A percentile compares a stretch with the other conserved stretches of the same genome.
Evolutionary conservation across 345 rosid genomes (phyloP).

Genomic region (Viola odorata): DNA sequence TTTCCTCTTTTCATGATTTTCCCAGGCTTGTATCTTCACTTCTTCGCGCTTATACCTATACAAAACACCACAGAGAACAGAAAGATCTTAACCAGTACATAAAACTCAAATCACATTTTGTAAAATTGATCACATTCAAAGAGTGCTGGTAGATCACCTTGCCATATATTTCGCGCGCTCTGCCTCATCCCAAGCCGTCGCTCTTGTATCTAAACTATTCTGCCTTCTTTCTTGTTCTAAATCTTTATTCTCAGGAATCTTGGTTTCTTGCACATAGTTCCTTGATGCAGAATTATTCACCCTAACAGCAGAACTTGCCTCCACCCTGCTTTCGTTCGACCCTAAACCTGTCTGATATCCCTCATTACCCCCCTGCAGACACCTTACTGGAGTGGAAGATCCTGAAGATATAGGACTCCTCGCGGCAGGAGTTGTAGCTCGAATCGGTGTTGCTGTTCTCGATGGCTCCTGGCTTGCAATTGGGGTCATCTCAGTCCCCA

Average conservation of each 20-base stretch:
- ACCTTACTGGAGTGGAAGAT: conserved; percentile 66
- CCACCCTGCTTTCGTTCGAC: conserved; percentile 21
- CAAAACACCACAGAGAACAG: neutral
- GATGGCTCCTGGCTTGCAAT: conserved; percentile 91
- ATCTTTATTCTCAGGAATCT: conserved; percentile 14
- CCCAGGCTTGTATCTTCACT: conserved; percentile 95
- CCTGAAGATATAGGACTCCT: conserved; percentile 80
- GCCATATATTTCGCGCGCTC: conserved; percentile 90
- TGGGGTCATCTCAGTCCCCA: conserved; percentile 99
- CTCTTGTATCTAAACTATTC: conserved; percentile 63
- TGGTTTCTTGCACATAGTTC: conserved; percentile 17
- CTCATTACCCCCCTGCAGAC: conserved; percentile 26
- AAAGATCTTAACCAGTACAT: neutral
- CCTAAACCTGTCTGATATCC: conserved; percentile 19
- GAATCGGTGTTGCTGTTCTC: conserved; percentile 71
- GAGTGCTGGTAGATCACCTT: conserved; percentile 38
- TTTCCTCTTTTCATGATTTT: conserved; percentile 88
- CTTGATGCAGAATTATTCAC: conserved; percentile 8
- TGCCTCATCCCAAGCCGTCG: conserved; percentile 89
- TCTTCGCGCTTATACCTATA: conserved; percentile 84
- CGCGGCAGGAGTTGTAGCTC: conserved; percentile 68
- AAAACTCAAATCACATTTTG: neutral
- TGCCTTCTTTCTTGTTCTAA: conserved; percentile 30
- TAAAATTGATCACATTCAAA: neutral
- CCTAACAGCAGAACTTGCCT: conserved; percentile 13